Evolutionary conservation across 768 basidiomycete species (phyloP).

Genomic region (Lepiota brunneoincarnata): DNA sequence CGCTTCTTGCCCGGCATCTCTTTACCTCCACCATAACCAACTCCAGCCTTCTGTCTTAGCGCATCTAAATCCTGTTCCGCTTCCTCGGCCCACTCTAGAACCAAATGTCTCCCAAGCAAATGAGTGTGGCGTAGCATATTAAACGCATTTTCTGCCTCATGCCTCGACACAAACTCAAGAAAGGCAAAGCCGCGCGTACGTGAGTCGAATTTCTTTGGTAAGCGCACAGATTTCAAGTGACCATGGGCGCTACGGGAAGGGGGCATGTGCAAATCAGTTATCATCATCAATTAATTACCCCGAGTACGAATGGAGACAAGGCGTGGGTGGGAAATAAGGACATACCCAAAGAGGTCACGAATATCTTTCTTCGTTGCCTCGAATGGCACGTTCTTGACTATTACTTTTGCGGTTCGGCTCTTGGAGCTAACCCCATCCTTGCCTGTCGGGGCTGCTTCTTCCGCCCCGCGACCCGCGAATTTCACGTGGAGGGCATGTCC

Average conservation of each 20-base stretch:
- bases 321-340: slow-evolving; percentile 13
- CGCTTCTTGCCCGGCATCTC: slow-evolving; percentile 73
- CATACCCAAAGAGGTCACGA: slow-evolving; percentile 83
- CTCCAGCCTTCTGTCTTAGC: slow-evolving; percentile 76
- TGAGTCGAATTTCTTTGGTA: slow-evolving; percentile 90
- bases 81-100: slow-evolving; percentile 91
- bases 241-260: slow-evolving; percentile 75
- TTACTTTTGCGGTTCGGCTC: slow-evolving; percentile 85
- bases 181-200: slow-evolving; percentile 94
- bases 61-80: slow-evolving; percentile 75
- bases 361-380: slow-evolving; percentile 94
- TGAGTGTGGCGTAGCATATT: slow-evolving; percentile 89
- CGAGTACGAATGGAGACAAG: not conserved
- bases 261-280: slow-evolving; percentile 1
- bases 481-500: slow-evolving; percentile 82
- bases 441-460: slow-evolving; percentile 40
- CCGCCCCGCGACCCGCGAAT: slow-evolving; percentile 84
- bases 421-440: slow-evolving; percentile 40
- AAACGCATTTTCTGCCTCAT: slow-evolving; percentile 89
- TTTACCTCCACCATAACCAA: slow-evolving; percentile 69
- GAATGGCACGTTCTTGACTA: slow-evolving; percentile 98
- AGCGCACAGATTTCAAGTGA: slow-evolving; percentile 88
- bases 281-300: too few relatives aligned
- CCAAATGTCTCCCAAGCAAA: slow-evolving; percentile 92
- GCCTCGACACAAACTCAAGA: slow-evolving; percentile 86